Evolutionary conservation across 129 eudicot species (phyloP).

Genomic region (sunflower (Helianthus annuus)): DNA sequence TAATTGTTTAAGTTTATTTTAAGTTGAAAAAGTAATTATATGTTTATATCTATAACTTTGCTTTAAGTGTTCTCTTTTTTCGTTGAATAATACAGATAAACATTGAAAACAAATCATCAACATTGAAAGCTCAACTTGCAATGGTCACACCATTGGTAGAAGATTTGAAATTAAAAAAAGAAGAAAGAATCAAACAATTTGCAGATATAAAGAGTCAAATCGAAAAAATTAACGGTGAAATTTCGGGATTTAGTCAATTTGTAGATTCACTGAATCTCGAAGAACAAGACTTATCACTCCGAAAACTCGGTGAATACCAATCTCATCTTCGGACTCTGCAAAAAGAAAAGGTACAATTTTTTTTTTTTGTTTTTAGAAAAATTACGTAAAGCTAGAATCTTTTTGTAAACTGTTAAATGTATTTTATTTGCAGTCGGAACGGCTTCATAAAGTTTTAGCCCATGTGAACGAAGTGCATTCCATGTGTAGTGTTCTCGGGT

Average conservation of each 20-base stretch:
- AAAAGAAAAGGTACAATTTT: constrained; percentile 72
- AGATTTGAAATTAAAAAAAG: constrained; percentile 64
- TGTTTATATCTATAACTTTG: neutral
- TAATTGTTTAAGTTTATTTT: constrained; percentile 1
- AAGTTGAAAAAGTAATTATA: neutral
- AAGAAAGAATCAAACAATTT: constrained; percentile 71
- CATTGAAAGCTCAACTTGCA: constrained; percentile 79
- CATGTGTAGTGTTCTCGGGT: constrained; percentile 65
- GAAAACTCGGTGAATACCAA: constrained; percentile 77
- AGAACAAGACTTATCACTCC: constrained; percentile 72
- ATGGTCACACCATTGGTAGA: constrained; percentile 67
- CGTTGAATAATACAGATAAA: constrained; percentile 45
- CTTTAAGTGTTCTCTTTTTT: neutral
- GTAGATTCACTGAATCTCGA: constrained; percentile 47
- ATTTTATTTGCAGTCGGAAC: constrained; percentile 57
- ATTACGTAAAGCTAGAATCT: neutral
- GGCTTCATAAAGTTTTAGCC: constrained; percentile 72
- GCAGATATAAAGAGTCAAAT: constrained; percentile 69
- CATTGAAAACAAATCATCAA: constrained; percentile 49
- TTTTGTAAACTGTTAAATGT: neutral
- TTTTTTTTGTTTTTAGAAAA: neutral
- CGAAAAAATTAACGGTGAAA: constrained; percentile 64
- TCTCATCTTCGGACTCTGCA: constrained; percentile 64
- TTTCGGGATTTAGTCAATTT: constrained; percentile 60
- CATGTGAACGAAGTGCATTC: constrained; percentile 80